These are phyloP conservation scores for Aspergillus tanneri DNA, from an alignment of 2,329 filamentous ascomycete species.

Conservation along the genomic window DNA sequence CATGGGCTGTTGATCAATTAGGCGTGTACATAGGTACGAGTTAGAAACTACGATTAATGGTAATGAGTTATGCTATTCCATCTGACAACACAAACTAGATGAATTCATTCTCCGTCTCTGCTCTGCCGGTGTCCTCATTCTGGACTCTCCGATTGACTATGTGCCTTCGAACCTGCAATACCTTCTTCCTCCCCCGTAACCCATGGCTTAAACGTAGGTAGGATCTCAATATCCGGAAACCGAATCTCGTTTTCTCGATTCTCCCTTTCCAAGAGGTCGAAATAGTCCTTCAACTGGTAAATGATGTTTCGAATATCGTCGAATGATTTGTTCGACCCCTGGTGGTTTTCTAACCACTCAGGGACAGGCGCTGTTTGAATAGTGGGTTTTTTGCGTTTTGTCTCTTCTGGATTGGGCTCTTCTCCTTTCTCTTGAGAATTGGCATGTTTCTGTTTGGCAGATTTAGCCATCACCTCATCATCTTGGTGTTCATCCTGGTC, in stretches of 20 bases:
- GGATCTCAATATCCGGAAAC: conserved; percentile 44
- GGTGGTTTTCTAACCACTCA: conserved; percentile 29
- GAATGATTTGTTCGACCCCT: conserved; percentile 30
- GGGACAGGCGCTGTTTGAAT: conserved; percentile 35
- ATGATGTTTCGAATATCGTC: conserved; percentile 31
- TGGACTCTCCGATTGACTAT: background rate
- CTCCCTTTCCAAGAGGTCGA: too few species aligned
- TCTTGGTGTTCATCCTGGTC: background rate
- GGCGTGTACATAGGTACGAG: background rate
- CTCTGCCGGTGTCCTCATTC: too few species aligned
- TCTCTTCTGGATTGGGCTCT: background rate
- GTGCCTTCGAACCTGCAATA: background rate
- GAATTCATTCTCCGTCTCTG: background rate
- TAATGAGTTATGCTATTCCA: background rate
- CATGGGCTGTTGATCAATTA: background rate
- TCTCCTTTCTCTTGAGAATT: background rate
- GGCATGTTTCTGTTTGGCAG: background rate
- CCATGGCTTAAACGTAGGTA: conserved; percentile 33
- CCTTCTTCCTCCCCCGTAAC: conserved; percentile 1
- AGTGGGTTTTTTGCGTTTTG: conserved; percentile 24
- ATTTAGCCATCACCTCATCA: background rate
- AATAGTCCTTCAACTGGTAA: conserved; percentile 20
- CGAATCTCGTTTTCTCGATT: conserved; percentile 12
- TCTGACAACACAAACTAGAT: too few species aligned
- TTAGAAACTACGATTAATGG: background rate